Conservation (phyloP, 371 early-diverging fungal genomes). For the Mucor plumbeus region DNA sequence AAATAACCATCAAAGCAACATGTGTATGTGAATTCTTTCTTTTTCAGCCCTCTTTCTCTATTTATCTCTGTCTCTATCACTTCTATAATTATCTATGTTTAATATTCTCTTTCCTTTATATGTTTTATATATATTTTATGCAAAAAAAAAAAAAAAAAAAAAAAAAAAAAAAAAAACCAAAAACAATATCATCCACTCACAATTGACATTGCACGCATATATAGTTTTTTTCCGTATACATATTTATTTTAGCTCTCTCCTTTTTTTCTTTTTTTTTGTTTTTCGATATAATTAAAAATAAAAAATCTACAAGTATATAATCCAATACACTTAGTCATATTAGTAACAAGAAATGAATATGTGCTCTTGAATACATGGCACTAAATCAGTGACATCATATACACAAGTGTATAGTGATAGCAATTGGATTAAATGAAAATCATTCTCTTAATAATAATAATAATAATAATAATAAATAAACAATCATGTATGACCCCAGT, state of each 20-base stretch:
- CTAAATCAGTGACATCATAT: too few relatives aligned
- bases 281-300: too few relatives aligned
- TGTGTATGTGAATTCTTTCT: slow-evolving; percentile 3
- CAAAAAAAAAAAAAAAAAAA: background rate
- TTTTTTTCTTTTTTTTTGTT: background rate
- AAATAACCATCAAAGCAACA: background rate
- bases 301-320: too few relatives aligned
- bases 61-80: background rate
- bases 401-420: too few relatives aligned
- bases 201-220: background rate
- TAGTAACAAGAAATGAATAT: too few relatives aligned
- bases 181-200: background rate
- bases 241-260: background rate
- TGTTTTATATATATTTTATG: background rate
- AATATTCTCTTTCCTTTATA: background rate
- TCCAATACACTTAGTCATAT: too few relatives aligned
- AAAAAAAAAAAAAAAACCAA: background rate
- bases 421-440: too few relatives aligned
- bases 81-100: background rate
- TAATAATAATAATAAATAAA: too few relatives aligned
- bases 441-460: too few relatives aligned
- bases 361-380: too few relatives aligned
- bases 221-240: background rate
- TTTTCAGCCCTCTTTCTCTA: background rate
- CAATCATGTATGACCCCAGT: too few relatives aligned